Base-by-base conservation (phyloP, 1,284 basidiomycete species). In the Malassezia brasiliensis region DNA sequence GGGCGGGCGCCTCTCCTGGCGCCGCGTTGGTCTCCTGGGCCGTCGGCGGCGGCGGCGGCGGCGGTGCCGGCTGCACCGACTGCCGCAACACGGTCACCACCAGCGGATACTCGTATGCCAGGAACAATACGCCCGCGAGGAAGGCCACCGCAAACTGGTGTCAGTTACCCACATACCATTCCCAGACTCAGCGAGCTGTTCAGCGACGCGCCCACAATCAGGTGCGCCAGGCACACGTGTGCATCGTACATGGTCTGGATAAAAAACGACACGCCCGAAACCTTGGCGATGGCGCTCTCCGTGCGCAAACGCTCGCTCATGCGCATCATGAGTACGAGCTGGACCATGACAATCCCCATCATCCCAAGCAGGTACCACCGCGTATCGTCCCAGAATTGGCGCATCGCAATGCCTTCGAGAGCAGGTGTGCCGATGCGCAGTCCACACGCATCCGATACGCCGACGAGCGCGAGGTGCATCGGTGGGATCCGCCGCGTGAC, bases 31-130 rank as follows among this genome's bases (percentile, higher is more conserved):
- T 22, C n/a, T n/a, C n/a, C n/a, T n/a, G n/a, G n/a, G 47, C 17
- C 10, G 47, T 12, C 20, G 37, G 22, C 25, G 19, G 14, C 10
- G 47, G 47, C 39, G 35, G 36, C 25, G 36, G 35, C 44, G 48
- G 20, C 9, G 47, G 41, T 9, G 12, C 14, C 37, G 47, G n/a
- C 20, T 34, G 22, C 17, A 39, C 31, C 3, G 5, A 17, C 34
- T 46, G 36, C 11, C 49, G 41, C 15, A 51, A 9, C 9, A 52
- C 30, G 8, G 20, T 25, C 15, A 47, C 48, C 14, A 35, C 34
- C 11, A 56, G 6, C 4, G 42, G 48, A 30, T 47, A 56, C 44
- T 56, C 54, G 20, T 47, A 51, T 25, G 45, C 54, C 10, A 56
- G n/a, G 12, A 51, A 56, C 19, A 56, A 36, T 1, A 39, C 17